Base-by-base conservation (phyloP, 2,329 filamentous ascomycete genomes). In the Thyridium curvatum region DNA sequence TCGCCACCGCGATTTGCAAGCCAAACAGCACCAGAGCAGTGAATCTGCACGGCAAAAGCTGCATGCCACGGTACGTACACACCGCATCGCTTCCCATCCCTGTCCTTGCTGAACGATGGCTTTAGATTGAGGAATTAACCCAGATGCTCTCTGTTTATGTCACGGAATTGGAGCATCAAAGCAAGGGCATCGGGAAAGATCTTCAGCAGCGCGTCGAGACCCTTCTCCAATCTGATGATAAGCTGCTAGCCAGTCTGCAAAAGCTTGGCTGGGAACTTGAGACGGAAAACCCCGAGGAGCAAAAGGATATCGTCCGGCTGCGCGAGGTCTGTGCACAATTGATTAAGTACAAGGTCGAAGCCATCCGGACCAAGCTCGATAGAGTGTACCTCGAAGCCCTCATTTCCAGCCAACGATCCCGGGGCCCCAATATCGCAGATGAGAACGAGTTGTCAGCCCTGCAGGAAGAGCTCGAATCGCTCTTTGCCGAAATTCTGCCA, bases 401-500 rank as follows among this genome's bases (percentile, higher is more conserved):
- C 1, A 52, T 59, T 30, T 44, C 50, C 3, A 46, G 46, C 41
- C 49, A 18, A 38, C 32, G 8, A 12, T 50, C 56, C 0, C 21
- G 21, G 21, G 10, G 10, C 10, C 21, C 10, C 21, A 10, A 26
- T 10, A 10, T 10, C 10, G 21, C 21, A 26, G 21, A 26, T 26
- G 45, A 46, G 1, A 63, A 61, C 5, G 72, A 77, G 35, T 65
- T 72, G 9, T 62, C 60, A 12, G 66, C 70, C 4, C 54, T 84
- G 3, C 73, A 81, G 49, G 72, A 74, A 26, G 83, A 86, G 51
- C 65, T 87, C 1, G 79, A 85, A 46, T 84, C 80, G 4, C 64
- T 87, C 3, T 82, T 84, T 48, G 66, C 79, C 0, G 84, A 87
- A 52, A 79, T 87, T 31, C 62, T 82, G 1, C 77, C 82, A 0